Percentiles rank a stretch among this genome's conserved stretches.
Conservation (phyloP, 306 rosid genomes). For the apple (Malus domestica) region DNA sequence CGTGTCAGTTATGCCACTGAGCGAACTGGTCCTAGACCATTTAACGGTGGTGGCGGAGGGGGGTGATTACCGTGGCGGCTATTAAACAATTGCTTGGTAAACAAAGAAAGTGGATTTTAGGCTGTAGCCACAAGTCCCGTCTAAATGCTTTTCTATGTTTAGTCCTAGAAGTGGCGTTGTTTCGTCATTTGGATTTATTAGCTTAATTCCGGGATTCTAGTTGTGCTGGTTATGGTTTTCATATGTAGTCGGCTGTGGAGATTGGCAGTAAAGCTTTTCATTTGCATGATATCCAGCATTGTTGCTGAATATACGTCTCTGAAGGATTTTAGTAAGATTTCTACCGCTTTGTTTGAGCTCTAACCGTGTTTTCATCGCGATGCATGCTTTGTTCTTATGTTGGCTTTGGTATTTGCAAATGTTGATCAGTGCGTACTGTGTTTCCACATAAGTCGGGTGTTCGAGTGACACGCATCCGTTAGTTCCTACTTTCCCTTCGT, state of each 20-base stretch:
- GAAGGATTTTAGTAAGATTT: background rate
- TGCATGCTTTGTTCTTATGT: background rate
- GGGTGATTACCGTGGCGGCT: slow-evolving; percentile 14
- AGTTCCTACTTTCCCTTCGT: no score
- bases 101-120: background rate
- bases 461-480: no score
- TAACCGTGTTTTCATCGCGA: background rate
- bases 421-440: background rate
- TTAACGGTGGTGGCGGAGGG: slow-evolving; percentile 18
- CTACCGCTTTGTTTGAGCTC: background rate
- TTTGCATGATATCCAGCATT: background rate
- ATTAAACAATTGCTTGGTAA: background rate
- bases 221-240: background rate
- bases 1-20: slow-evolving; percentile 61
- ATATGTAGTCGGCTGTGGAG: background rate
- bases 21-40: slow-evolving; percentile 28
- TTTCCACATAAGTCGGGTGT: no score
- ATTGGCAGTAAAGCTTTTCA: background rate
- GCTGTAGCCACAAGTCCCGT: background rate
- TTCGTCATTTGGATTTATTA: background rate
- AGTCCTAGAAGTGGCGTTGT: background rate
- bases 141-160: background rate
- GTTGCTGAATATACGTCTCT: background rate
- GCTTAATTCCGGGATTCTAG: background rate
- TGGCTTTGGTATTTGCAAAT: background rate